Percentiles rank a stretch among this genome's conserved stretches.
phyloP scores from a whole-genome alignment of 2,329 filamentous ascomycete genomes.

The Aureobasidium sp. region DNA sequence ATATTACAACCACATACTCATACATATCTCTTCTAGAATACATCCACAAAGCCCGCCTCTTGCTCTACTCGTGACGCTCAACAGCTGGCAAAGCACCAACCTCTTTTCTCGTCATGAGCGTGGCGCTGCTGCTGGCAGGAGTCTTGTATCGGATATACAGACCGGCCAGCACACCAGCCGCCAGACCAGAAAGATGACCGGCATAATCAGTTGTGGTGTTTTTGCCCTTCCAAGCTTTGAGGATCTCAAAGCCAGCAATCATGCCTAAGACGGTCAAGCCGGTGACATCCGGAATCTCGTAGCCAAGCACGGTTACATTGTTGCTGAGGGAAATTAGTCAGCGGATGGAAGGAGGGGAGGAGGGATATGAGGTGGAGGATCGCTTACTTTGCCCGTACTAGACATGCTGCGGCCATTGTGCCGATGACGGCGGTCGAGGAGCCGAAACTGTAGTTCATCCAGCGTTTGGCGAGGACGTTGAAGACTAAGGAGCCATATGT shows the following conservation, averaged over 20 bases:
- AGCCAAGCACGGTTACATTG: constrained; percentile 24
- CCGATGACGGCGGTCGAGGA: constrained; percentile 60
- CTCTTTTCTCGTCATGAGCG: constrained; percentile 13
- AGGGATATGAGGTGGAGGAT: not conserved
- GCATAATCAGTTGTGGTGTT: constrained; percentile 29
- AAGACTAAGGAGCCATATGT: constrained; percentile 51
- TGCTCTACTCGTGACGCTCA: not conserved
- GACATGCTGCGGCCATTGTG: constrained; percentile 51
- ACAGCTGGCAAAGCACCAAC: not conserved
- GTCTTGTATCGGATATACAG: constrained; percentile 17
- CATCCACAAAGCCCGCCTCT: not conserved
- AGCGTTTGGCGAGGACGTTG: constrained; percentile 38
- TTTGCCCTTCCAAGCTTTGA: constrained; percentile 22
- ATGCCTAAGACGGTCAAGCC: constrained; percentile 35
- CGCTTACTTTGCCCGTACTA: constrained; percentile 27
- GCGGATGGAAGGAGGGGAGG: not conserved
- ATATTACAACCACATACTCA: not conserved
- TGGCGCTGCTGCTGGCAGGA: constrained; percentile 1
- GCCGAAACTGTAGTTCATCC: constrained; percentile 52
- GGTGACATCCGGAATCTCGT: constrained; percentile 27
- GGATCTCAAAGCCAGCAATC: constrained; percentile 23
- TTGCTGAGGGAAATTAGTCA: constrained; percentile 20
- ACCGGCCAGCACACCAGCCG: constrained; percentile 22
- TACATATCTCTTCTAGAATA: not conserved
- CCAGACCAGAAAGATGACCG: constrained; percentile 31